phyloP scores from a whole-genome alignment of 2,329 filamentous ascomycete genomes.

The Emmonsiellopsis sp. region DNA sequence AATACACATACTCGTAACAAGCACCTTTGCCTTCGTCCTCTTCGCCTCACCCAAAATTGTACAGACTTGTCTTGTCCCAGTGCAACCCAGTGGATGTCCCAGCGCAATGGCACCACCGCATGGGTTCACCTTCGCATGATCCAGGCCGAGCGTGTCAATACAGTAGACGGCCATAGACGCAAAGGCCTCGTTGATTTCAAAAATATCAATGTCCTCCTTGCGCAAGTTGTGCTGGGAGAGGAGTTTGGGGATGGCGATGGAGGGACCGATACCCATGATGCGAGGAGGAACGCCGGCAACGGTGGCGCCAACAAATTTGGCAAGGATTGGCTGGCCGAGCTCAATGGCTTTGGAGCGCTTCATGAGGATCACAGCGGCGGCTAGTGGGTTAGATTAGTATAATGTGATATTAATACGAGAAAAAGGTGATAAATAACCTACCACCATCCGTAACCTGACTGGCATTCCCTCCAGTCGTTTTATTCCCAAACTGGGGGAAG shows the following conservation, averaged over 20 bases:
- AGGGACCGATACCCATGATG: conserved; percentile 79
- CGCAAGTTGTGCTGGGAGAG: conserved; percentile 68
- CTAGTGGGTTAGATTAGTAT: neutral
- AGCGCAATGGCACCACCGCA: conserved; percentile 89
- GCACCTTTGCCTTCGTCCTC: conserved; percentile 77
- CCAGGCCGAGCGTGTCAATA: conserved; percentile 55
- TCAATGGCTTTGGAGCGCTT: conserved; percentile 90
- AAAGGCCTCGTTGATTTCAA: conserved; percentile 97
- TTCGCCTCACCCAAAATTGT: conserved; percentile 81
- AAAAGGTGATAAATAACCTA: conserved; percentile 25
- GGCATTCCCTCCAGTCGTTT: conserved; percentile 85
- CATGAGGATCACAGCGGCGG: conserved; percentile 56
- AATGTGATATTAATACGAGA: neutral
- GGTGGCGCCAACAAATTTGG: conserved; percentile 78
- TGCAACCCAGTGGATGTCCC: conserved; percentile 84
- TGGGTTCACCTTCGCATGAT: conserved; percentile 72
- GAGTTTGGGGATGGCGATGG: conserved; percentile 66
- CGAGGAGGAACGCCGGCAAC: conserved; percentile 82
- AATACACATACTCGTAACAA: conserved; percentile 86
- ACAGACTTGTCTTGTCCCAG: conserved; percentile 80
- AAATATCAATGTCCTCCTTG: conserved; percentile 74
- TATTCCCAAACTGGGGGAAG: conserved; percentile 81
- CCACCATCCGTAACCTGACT: conserved; percentile 90
- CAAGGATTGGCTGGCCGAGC: conserved; percentile 77
- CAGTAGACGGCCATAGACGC: conserved; percentile 97